Base-by-base conservation (phyloP, 352 stramenopile species). In the Globisporangium orthogonon region DNA sequence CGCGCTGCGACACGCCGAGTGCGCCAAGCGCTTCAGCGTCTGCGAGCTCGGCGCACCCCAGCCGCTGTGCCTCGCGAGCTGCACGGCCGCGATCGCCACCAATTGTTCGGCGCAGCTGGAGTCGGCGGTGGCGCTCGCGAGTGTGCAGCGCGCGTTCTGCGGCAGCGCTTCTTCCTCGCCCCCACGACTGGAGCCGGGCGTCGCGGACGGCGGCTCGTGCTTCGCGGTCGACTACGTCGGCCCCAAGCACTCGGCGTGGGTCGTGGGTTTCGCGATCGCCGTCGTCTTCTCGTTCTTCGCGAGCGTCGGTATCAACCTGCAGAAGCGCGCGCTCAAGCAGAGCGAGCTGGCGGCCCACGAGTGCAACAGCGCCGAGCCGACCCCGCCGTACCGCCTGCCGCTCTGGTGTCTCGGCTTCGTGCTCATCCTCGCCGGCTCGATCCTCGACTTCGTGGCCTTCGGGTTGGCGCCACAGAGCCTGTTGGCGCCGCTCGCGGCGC, bases 401-500 rank as follows among this genome's bases (percentile, higher is more conserved):
- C 57, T 96, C 1, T 97, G 89, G 88, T 65, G 74, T 17, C 55
- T 96, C 7, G 89, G 89, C 2, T 94, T 96, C 37, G 64, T 89
- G 18, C 65, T 96, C 11, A 92, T 95, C 55, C 57, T 84, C 0
- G 60, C 77, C 3, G 87, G 87, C n/a, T 94, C 83, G 0, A 73
- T 96, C 4, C 67, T 96, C 41, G 90, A 97, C 62, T 97, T 97
- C 70, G 75, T 97, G 4, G 89, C 89, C 0, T 96, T 97, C 39
- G 89, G 90, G 0, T 60, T 97, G 15, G 89, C 89, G 6, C 89
- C 90, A 7, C 86, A 96, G 67, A 96, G 83, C 52, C 62, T 97
- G 0, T 54, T 97, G 44, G 88, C 86, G 1, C 89, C 89, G 1
- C 57, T 97, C 0, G 90, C 87, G 2, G 88, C 89, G 7, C 71